Conservation (phyloP, 129 eudicot genomes). For the Kitagawia praeruptora region DNA sequence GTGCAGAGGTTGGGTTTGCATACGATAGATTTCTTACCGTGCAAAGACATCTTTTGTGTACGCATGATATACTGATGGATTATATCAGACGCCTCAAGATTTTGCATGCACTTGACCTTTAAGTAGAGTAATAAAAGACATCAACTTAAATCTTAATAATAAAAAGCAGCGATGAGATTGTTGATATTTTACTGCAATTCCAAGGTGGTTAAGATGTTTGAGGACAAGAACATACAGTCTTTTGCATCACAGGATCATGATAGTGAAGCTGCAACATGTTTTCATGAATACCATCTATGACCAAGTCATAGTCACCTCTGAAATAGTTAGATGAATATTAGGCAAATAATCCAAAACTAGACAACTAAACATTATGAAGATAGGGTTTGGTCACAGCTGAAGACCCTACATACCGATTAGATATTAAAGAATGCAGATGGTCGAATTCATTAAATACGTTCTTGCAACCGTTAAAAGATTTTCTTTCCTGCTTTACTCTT, state of each 20-base stretch:
- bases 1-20: conserved; percentile 3
- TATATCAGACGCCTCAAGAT: conserved; percentile 62
- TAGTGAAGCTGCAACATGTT: conserved; percentile 70
- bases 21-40: conserved; percentile 34
- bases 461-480: conserved; percentile 27
- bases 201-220: neutral
- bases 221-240: conserved; percentile 49
- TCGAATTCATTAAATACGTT: conserved; percentile 46
- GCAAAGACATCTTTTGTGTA: conserved; percentile 74
- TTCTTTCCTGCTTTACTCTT: conserved; percentile 46
- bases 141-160: neutral
- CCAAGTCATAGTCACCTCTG: conserved; percentile 91
- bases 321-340: conserved; percentile 18
- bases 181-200: neutral
- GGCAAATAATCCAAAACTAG: conserved; percentile 14
- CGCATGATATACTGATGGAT: conserved; percentile 72
- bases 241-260: conserved; percentile 85
- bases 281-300: conserved; percentile 80
- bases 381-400: neutral
- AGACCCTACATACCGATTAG: conserved; percentile 60
- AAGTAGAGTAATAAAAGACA: conserved; percentile 8
- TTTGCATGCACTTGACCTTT: conserved; percentile 75
- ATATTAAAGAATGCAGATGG: conserved; percentile 57
- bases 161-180: neutral
- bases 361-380: neutral